These are phyloP conservation scores for Acer yangbiense DNA, from an alignment of 345 rosid genomes.

Conservation along the genomic window DNA sequence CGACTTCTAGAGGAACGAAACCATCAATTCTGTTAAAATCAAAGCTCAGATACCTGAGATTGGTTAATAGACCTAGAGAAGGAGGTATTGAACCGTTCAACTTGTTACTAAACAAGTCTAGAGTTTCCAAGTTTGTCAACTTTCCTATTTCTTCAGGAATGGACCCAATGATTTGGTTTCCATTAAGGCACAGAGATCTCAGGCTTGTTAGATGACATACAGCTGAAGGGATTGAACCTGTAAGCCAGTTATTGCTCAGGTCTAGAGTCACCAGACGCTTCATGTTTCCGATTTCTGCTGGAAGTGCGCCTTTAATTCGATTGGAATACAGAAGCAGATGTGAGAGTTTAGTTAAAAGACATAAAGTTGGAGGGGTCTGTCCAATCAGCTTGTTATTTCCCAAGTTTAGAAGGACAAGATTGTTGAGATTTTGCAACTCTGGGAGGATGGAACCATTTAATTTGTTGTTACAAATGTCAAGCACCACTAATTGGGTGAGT, in stretches of 20 bases:
- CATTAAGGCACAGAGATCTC: neutral
- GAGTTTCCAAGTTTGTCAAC: neutral
- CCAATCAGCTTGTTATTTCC: neutral
- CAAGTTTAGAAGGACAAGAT: neutral
- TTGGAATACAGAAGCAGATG: neutral
- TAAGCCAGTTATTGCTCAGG: neutral
- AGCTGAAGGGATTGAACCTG: neutral
- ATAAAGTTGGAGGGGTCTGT: neutral
- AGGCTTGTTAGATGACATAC: neutral
- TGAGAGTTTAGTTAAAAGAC: neutral
- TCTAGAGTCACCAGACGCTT: neutral
- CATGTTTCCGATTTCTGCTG: neutral
- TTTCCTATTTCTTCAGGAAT: constrained; percentile 8
- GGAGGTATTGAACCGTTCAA: constrained; percentile 12
- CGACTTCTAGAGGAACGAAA: neutral
- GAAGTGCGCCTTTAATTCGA: neutral
- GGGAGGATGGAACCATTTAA: neutral
- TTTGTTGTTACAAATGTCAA: neutral
- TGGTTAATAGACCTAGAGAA: neutral
- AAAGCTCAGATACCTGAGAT: neutral
- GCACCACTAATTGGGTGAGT: constrained; percentile 1
- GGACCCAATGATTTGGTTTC: neutral
- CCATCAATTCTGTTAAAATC: neutral
- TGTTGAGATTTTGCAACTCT: neutral
- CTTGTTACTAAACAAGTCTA: neutral